Evolutionary conservation across 78 protist species (phyloP).

Genomic region (Tieghemostelium lacteum): DNA sequence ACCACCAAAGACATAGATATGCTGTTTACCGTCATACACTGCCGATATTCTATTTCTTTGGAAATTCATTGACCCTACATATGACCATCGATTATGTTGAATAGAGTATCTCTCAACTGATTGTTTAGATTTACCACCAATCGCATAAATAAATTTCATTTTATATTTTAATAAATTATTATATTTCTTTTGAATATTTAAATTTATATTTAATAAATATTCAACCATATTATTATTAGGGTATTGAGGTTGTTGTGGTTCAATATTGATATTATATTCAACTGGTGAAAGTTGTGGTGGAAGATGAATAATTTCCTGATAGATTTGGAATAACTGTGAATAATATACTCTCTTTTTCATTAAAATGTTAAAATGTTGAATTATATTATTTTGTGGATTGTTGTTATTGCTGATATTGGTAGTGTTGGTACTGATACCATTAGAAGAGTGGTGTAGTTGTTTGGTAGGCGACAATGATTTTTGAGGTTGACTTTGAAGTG

Average conservation of each 20-base stretch:
- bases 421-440: too few relatives aligned
- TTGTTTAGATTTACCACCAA: slow-evolving; percentile 51
- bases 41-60: slow-evolving; percentile 32
- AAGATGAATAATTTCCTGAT: background rate
- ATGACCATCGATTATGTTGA: slow-evolving; percentile 43
- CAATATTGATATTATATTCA: too few relatives aligned
- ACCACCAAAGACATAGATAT: slow-evolving; percentile 76
- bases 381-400: background rate
- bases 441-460: background rate
- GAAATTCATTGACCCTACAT: slow-evolving; percentile 11
- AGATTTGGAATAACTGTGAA: background rate
- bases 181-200: slow-evolving; percentile 22
- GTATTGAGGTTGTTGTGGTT: background rate
- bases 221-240: background rate
- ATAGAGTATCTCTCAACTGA: slow-evolving; percentile 61
- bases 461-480: background rate
- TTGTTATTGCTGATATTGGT: too few relatives aligned
- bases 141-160: slow-evolving; percentile 58
- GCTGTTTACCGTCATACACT: slow-evolving; percentile 29
- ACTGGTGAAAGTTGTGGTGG: background rate
- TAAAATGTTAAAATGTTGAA: background rate
- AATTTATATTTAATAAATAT: background rate
- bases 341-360: background rate
- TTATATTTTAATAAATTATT: slow-evolving; percentile 25
- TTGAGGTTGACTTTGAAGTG: background rate